Base-by-base conservation (phyloP, 305 asterid species). In the Fraxinus nigra region DNA sequence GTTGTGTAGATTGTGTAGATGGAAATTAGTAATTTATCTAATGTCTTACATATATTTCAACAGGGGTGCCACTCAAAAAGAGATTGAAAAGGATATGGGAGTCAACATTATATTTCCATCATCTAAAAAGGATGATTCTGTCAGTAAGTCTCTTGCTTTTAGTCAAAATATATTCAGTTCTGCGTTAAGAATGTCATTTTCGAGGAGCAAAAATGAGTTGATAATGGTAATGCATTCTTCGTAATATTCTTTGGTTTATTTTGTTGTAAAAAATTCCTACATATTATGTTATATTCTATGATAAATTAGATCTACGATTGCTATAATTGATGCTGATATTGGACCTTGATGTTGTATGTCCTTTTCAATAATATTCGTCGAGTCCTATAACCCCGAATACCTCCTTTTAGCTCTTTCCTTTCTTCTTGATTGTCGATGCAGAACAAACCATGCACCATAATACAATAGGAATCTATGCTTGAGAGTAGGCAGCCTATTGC, bases 41-140 rank as follows among this genome's bases (percentile, higher is more conserved):
- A 54, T 69, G 18, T 32, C 72, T 59, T 7, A 72, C 51, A 32
- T 82, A 77, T 83, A 65, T 85, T 79, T 80, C 80, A 46, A 78
- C 89, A 93, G 99, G 86, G 97, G 94, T 83, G 84, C 37, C 73
- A 92, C 92, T 18, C 95, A 90, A 83, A 77, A 79, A 80, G 86
- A 82, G 81, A 86, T 93, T 85, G 97, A 92, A 87, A 81, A 43
- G 82, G 95, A 87, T 87, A 83, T 85, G 32, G 93, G 92, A 75
- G 93, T 89, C 85, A 82, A 86, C 83, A 83, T 95, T 85, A 82
- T 76, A 85, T 89, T 95, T 82, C 94, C 98, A 26, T 76, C 88
- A 65, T 89, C 94, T 48, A 85, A 73, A 89, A 81, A 78, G 51
- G 97, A 89, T 82, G 95, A 93, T 74, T 91, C 83, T 14, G 86